These are phyloP conservation scores for Ceratobasidium sp. DNA, from an alignment of 1,284 basidiomycete species.

Conservation along the genomic window DNA sequence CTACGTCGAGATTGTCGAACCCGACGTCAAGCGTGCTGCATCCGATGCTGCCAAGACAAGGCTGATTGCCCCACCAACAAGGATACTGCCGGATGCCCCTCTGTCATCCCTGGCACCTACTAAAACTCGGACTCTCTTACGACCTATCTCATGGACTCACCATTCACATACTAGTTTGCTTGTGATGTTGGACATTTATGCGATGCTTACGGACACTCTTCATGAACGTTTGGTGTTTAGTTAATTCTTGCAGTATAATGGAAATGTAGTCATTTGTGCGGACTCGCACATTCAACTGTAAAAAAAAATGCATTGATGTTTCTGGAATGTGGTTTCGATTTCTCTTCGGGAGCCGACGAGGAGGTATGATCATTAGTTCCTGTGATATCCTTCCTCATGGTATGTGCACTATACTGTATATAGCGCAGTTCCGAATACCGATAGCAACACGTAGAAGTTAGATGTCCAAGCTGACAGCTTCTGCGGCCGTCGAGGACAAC, in stretches of 20 bases:
- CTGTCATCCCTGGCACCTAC: constrained; percentile 44
- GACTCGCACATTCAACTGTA: too few species aligned
- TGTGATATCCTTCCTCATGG: too few species aligned
- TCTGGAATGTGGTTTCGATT: too few species aligned
- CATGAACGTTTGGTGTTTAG: not conserved
- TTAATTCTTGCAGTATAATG: not conserved
- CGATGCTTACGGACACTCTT: constrained; percentile 23
- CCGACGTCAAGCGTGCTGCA: constrained; percentile 46
- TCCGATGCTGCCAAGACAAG: constrained; percentile 48
- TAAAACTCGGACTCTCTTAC: constrained; percentile 20
- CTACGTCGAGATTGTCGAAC: constrained; percentile 49
- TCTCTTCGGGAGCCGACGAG: too few species aligned
- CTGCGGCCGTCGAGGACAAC: too few species aligned
- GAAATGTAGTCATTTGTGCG: not conserved
- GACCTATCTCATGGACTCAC: not conserved
- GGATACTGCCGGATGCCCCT: constrained; percentile 43
- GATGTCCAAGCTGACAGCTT: too few species aligned
- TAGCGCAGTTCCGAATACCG: too few species aligned
- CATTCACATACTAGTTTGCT: not conserved
- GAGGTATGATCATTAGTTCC: too few species aligned
- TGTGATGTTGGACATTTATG: not conserved
- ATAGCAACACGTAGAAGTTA: too few species aligned
- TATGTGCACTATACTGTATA: too few species aligned
- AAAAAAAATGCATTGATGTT: too few species aligned
- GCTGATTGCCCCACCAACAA: constrained; percentile 42